Percentiles rank a stretch among this genome's conserved stretches.
These are phyloP conservation scores for Capsicum chinense DNA, from an alignment of 257 asterid genomes.

Conservation along the genomic window DNA sequence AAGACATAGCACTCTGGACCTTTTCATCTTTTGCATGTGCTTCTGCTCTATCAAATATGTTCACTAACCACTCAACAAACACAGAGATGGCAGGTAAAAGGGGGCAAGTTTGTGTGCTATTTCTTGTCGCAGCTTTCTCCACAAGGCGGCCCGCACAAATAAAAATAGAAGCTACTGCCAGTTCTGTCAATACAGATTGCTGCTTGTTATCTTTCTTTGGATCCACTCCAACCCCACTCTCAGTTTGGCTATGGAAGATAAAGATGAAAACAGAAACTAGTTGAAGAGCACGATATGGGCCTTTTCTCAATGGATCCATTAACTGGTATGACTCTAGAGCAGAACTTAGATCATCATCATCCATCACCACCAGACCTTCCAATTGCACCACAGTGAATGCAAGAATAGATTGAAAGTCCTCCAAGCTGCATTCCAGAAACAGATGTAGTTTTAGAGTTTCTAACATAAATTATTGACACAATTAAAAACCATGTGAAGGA, in stretches of 20 bases:
- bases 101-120: slow-evolving; percentile 45
- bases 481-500: slow-evolving; percentile 21
- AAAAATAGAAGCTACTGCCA: slow-evolving; percentile 65
- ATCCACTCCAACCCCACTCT: slow-evolving; percentile 45
- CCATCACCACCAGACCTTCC: slow-evolving; percentile 57
- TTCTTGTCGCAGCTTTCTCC: slow-evolving; percentile 59
- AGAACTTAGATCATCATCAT: slow-evolving; percentile 49
- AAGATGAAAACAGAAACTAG: slow-evolving; percentile 76
- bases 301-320: slow-evolving; percentile 61
- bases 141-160: slow-evolving; percentile 68
- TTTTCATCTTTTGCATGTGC: slow-evolving; percentile 51
- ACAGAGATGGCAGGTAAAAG: slow-evolving; percentile 73
- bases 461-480: slow-evolving; percentile 24
- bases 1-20: slow-evolving; percentile 59
- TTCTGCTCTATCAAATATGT: slow-evolving; percentile 50
- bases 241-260: slow-evolving; percentile 50
- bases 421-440: slow-evolving; percentile 61
- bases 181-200: slow-evolving; percentile 44
- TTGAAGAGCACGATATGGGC: slow-evolving; percentile 82
- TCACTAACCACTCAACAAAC: slow-evolving; percentile 79
- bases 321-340: slow-evolving; percentile 60
- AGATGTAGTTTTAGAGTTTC: not conserved
- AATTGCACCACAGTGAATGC: slow-evolving; percentile 63
- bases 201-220: slow-evolving; percentile 43
- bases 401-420: slow-evolving; percentile 63